phyloP scores from a whole-genome alignment of 176 grass and related monocot genomes.

The Ensete ventricosum region DNA sequence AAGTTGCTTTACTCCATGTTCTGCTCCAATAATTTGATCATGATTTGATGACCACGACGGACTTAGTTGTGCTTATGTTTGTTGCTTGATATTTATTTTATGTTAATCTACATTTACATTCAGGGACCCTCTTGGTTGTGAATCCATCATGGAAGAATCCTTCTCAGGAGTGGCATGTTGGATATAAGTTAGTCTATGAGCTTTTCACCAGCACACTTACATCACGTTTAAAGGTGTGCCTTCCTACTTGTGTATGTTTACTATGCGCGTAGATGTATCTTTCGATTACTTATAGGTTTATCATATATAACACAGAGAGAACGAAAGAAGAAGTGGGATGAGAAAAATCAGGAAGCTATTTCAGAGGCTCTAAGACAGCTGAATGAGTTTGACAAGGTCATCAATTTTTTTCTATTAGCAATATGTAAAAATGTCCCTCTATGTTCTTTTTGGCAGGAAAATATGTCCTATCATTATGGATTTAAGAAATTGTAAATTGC shows the following conservation, averaged over 20 bases:
- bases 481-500: no score
- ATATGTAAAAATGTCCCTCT: background rate
- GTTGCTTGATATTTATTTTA: background rate
- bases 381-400: slow-evolving; percentile 97
- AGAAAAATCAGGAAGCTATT: slow-evolving; percentile 95
- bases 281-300: background rate
- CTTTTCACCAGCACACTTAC: slow-evolving; percentile 77
- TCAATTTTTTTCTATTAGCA: background rate
- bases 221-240: slow-evolving; percentile 73
- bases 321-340: slow-evolving; percentile 93
- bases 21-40: background rate
- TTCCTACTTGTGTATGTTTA: slow-evolving; percentile 17
- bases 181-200: slow-evolving; percentile 90
- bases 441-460: background rate
- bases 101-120: slow-evolving; percentile 19
- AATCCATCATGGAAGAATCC: slow-evolving; percentile 95
- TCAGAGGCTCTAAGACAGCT: slow-evolving; percentile 64
- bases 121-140: slow-evolving; percentile 47
- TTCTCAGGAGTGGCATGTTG: slow-evolving; percentile 95
- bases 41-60: background rate
- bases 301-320: slow-evolving; percentile 44
- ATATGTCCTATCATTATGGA: no score
- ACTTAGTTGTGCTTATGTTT: background rate
- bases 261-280: background rate
- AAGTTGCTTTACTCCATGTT: background rate